A percentile compares a stretch with the other conserved stretches of the same genome.
Evolutionary conservation across 306 rosid species (phyloP).

Genomic region (Clitoria ternatea): DNA sequence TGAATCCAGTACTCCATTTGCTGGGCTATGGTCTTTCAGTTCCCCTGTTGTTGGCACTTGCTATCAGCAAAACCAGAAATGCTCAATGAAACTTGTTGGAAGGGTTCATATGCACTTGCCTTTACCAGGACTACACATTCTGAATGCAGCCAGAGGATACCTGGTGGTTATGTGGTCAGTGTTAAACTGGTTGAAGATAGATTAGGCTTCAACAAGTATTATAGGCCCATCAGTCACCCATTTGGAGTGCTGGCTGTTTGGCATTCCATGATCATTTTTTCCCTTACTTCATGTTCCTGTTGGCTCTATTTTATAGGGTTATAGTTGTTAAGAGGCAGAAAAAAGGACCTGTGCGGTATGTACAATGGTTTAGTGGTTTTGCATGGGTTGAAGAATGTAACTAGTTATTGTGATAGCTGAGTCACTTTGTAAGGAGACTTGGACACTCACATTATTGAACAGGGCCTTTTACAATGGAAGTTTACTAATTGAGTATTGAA

Average conservation of each 20-base stretch:
- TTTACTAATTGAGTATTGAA: neutral
- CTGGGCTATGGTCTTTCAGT: constrained; percentile 56
- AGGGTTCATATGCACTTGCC: neutral
- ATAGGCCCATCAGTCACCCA: neutral
- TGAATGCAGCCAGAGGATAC: neutral
- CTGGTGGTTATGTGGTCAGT: neutral
- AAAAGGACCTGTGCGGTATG: neutral
- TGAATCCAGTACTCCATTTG: constrained; percentile 77
- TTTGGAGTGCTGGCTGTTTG: neutral
- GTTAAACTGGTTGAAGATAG: constrained; percentile 8
- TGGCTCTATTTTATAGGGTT: neutral
- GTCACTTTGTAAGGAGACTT: neutral
- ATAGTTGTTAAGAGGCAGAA: neutral
- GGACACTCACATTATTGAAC: neutral
- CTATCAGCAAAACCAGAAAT: constrained; percentile 48
- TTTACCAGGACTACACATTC: neutral
- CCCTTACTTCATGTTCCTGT: neutral
- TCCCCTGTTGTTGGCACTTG: constrained; percentile 64
- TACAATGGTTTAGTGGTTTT: neutral
- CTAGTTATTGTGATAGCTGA: constrained; percentile 6
- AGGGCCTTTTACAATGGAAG: neutral
- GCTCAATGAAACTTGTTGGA: constrained; percentile 23
- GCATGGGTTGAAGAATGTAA: neutral
- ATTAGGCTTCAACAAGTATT: neutral
- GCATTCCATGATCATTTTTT: neutral